Base-by-base conservation (phyloP, 1,284 basidiomycete genomes). In the Austroboletus rostrupii region DNA sequence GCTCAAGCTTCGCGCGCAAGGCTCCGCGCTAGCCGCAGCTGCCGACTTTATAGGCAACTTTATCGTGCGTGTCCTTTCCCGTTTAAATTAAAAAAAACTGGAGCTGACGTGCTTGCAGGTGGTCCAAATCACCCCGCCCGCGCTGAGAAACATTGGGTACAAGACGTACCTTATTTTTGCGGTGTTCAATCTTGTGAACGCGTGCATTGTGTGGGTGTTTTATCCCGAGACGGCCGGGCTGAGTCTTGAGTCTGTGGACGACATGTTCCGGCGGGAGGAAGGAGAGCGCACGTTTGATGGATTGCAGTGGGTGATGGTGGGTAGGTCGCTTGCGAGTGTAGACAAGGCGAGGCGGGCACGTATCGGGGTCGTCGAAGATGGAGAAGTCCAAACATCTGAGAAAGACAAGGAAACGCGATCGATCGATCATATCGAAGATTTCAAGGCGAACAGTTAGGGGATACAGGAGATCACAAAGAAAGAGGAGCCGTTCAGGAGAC, bases 121-220 rank as follows among this genome's bases (percentile, higher is more conserved):
- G 8, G 52, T 55, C 16, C 55, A 55, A 32, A 48, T 57, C 38
- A 57, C 51, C 9, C 54, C 54, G 1, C 55, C 53, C 1, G 55
- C 55, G 4, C 14, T 57, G 32, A 39, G 14, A 20, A 57, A 54
- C 52, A 55, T 55, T 13, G 52, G 55, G 9, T 49, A 57, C 45
- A 54, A 54, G 51, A 57, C 55, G 1, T 55, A 57, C 19, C 47
- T 54, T 19, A 43, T 55, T 11, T 55, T 55, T 13, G 55, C 45
- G 0, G 36, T 49, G 6, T 53, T 57, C 51, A 57, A 57, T 20
- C 54, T 55, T 29, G 35, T 55, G 19, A 55, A 54, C 20, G 55
- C 53, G 10, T 54, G 26, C 8, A 50, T 57, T 20, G 54, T 55
- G 9, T 55, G 50, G 53, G 44, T 44, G 7, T 57, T 57, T 35